These are phyloP conservation scores for Sphenostylis stenocarpa DNA, from an alignment of 306 rosid species.

Conservation along the genomic window DNA sequence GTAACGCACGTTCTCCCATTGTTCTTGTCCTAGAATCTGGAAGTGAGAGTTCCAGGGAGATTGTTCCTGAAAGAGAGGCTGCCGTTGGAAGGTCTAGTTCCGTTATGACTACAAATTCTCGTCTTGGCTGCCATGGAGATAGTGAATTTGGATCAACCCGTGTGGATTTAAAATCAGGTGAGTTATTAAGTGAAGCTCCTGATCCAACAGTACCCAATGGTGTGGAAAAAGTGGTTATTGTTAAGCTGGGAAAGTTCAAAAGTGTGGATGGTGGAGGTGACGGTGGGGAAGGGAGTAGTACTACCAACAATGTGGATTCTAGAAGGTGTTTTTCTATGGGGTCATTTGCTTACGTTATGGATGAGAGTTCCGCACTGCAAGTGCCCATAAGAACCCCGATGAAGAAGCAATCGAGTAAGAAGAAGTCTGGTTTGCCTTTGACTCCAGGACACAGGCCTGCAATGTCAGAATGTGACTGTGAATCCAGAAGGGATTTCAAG, in stretches of 20 bases:
- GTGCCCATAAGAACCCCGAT: constrained; percentile 71
- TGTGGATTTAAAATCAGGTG: constrained; percentile 41
- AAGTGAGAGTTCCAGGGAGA: constrained; percentile 78
- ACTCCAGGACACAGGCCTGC: constrained; percentile 69
- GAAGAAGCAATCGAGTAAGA: constrained; percentile 55
- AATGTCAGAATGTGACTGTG: constrained; percentile 85
- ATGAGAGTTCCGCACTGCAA: constrained; percentile 62
- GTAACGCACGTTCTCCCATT: constrained; percentile 50
- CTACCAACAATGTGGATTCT: constrained; percentile 51
- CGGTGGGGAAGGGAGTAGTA: constrained; percentile 33
- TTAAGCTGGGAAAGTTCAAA: constrained; percentile 87
- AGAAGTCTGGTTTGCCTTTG: constrained; percentile 55
- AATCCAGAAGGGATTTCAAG: constrained; percentile 76
- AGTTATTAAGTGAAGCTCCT: constrained; percentile 42
- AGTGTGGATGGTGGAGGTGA: constrained; percentile 61
- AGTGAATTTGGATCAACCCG: constrained; percentile 47
- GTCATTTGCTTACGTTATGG: constrained; percentile 84
- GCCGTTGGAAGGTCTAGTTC: constrained; percentile 56
- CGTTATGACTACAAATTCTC: constrained; percentile 44
- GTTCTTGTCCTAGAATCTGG: constrained; percentile 93
- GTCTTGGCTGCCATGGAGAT: constrained; percentile 38
- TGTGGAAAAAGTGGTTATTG: constrained; percentile 59
- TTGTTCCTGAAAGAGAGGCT: constrained; percentile 51
- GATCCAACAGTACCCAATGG: constrained; percentile 18
- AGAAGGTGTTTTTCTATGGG: constrained; percentile 99